These are phyloP conservation scores for Ophiostoma populinum DNA, from an alignment of 2,329 filamentous ascomycete genomes.

Conservation along the genomic window DNA sequence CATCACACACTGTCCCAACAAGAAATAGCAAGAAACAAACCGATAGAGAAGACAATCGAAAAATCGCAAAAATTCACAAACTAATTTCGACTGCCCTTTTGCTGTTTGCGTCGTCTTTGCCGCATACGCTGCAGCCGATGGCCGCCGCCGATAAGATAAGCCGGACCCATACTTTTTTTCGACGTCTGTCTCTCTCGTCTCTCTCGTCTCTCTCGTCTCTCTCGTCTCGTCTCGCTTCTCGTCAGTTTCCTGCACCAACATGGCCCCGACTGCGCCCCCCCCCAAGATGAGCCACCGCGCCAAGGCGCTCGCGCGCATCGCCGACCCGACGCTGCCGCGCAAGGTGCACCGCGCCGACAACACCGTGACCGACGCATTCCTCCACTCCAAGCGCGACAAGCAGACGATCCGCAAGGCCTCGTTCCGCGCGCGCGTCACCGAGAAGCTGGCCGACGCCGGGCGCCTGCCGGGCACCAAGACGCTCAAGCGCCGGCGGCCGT, in stretches of 20 bases:
- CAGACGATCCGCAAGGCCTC: conserved; percentile 63
- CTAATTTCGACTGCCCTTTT: no score
- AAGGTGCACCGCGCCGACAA: conserved; percentile 35
- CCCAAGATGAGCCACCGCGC: conserved; percentile 18
- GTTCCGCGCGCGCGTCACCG: conserved; percentile 62
- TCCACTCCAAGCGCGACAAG: conserved; percentile 67
- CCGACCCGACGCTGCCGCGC: conserved; percentile 32
- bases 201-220: no score
- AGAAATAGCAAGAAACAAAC: no score
- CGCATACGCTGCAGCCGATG: no score
- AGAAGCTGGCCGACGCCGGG: conserved; percentile 21
- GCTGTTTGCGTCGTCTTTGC: no score
- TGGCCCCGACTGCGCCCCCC: conserved; percentile 7
- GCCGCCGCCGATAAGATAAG: no score
- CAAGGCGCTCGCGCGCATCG: conserved; percentile 34
- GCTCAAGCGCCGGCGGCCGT: conserved; percentile 44
- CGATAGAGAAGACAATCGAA: no score
- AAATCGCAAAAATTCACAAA: no score
- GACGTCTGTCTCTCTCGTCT: no score
- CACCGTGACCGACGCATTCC: conserved; percentile 38
- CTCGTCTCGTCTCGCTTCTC: no score
- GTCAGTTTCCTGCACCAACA: background rate
- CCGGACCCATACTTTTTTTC: no score
- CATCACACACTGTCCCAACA: no score
- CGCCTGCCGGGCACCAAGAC: conserved; percentile 16